These are phyloP conservation scores for Podaxis sp. DNA, from an alignment of 768 basidiomycete species.

Conservation along the genomic window DNA sequence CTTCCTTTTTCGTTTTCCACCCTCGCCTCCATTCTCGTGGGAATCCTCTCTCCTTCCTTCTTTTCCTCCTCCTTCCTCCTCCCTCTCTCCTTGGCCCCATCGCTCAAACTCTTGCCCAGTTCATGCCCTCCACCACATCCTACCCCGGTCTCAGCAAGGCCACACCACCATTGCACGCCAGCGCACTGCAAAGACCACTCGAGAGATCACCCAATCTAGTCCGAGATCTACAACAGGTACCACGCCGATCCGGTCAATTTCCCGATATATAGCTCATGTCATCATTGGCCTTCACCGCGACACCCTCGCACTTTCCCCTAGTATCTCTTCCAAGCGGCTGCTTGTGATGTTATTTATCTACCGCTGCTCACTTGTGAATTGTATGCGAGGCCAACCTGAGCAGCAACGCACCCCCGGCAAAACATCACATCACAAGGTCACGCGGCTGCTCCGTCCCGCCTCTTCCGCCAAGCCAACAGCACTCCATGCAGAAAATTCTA, in stretches of 20 bases:
- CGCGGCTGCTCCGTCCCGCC: conserved; percentile 4
- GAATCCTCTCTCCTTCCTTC: conserved; percentile 13
- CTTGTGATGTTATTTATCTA: not conserved
- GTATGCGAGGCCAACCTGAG: not conserved
- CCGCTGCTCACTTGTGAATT: not conserved
- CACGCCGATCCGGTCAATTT: conserved; percentile 22
- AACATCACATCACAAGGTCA: conserved; percentile 1
- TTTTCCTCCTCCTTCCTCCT: not conserved
- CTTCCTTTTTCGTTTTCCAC: conserved; percentile 26
- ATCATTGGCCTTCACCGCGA: conserved; percentile 5
- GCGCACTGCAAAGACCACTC: not conserved
- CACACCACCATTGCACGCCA: not conserved
- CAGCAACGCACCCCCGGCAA: not conserved
- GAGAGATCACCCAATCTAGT: conserved; percentile 22
- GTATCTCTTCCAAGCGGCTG: not conserved
- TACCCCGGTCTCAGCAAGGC: not conserved
- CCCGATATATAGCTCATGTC: conserved; percentile 11
- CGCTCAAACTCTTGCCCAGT: conserved; percentile 16
- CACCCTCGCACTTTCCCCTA: not conserved
- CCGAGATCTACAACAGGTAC: conserved; percentile 22
- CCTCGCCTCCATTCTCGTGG: conserved; percentile 14
- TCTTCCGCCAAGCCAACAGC: conserved; percentile 5
- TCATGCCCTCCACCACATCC: not conserved
- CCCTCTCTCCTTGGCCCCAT: not conserved
- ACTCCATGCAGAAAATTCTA: not conserved